A percentile compares a stretch with the other conserved stretches of the same genome.
Conservation (phyloP, 2,329 filamentous ascomycete genomes). For the Penicillium sp. region DNA sequence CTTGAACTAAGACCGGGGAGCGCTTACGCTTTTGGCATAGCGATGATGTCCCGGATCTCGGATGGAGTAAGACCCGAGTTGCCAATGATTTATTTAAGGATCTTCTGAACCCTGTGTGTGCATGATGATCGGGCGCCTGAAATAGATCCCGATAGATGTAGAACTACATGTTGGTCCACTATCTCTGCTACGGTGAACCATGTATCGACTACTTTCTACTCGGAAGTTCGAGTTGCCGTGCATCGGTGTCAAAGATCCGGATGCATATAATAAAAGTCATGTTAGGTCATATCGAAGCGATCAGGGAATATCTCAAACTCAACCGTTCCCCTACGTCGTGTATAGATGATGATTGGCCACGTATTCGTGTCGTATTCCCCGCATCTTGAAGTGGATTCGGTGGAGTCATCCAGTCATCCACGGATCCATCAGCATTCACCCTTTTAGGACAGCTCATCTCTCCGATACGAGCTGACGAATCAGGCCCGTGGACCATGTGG, state of each 20-base stretch:
- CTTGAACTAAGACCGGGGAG: background rate
- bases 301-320: background rate
- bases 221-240: background rate
- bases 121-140: background rate
- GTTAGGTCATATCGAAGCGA: background rate
- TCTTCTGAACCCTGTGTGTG: background rate
- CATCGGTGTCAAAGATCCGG: background rate
- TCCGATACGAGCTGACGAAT: background rate
- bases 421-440: constrained; percentile 9
- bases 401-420: background rate
- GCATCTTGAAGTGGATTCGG: background rate
- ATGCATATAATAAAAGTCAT: background rate
- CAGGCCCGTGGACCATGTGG: background rate
- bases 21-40: background rate
- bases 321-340: background rate
- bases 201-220: background rate
- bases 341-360: constrained; percentile 8
- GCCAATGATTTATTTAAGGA: background rate
- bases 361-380: constrained; percentile 16
- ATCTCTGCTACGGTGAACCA: background rate
- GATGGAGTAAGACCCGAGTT: background rate
- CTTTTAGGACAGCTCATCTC: constrained; percentile 6
- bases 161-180: background rate
- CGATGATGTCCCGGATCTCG: background rate
- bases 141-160: background rate